Conservation (phyloP, 2,329 filamentous ascomycete genomes). For the Aspergillus sp. region DNA sequence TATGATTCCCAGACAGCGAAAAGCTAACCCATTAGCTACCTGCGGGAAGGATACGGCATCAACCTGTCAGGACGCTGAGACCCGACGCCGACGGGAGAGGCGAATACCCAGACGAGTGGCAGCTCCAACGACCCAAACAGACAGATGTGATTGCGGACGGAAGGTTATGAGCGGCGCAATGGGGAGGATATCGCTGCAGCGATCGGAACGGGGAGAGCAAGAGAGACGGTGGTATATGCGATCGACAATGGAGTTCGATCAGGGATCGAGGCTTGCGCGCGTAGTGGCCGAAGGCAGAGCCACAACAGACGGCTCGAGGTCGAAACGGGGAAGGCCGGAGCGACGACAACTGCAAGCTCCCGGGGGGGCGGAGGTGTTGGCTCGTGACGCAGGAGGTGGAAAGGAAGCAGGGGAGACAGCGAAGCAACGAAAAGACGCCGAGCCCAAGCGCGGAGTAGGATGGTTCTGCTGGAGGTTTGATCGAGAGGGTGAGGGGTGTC, state of each 20-base stretch:
- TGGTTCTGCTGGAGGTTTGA: slow-evolving; percentile 13
- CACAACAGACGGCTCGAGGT: slow-evolving; percentile 17
- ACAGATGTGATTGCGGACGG: slow-evolving; percentile 1
- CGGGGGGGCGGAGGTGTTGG: slow-evolving; percentile 20
- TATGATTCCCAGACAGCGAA: slow-evolving; percentile 25
- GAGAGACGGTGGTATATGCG: slow-evolving; percentile 15
- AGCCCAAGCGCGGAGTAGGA: slow-evolving; percentile 12
- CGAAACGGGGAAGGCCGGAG: slow-evolving; percentile 22
- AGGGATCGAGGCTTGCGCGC: slow-evolving; percentile 23
- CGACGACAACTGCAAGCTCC: slow-evolving; percentile 25
- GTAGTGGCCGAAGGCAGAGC: slow-evolving; percentile 14
- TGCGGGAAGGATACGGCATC: slow-evolving; percentile 29
- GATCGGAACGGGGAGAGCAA: slow-evolving; percentile 9
- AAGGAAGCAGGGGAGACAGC: slow-evolving; percentile 17
- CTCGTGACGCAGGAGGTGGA: slow-evolving; percentile 23
- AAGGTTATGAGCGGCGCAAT: slow-evolving; percentile 9
- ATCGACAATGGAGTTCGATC: slow-evolving; percentile 18
- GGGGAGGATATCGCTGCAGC: slow-evolving; percentile 2
- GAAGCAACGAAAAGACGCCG: slow-evolving; percentile 8
- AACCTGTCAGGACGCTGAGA: slow-evolving; percentile 28
- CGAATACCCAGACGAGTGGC: slow-evolving; percentile 5
- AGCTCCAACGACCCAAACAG: slow-evolving; percentile 5
- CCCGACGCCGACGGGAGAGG: slow-evolving; percentile 13
- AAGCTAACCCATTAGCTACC: slow-evolving; percentile 26
- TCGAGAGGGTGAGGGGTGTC: slow-evolving; percentile 26